A percentile compares a stretch with the other conserved stretches of the same genome.
These are phyloP conservation scores for Eucalyptus camaldulensis DNA, from an alignment of 345 rosid species.

Conservation along the genomic window DNA sequence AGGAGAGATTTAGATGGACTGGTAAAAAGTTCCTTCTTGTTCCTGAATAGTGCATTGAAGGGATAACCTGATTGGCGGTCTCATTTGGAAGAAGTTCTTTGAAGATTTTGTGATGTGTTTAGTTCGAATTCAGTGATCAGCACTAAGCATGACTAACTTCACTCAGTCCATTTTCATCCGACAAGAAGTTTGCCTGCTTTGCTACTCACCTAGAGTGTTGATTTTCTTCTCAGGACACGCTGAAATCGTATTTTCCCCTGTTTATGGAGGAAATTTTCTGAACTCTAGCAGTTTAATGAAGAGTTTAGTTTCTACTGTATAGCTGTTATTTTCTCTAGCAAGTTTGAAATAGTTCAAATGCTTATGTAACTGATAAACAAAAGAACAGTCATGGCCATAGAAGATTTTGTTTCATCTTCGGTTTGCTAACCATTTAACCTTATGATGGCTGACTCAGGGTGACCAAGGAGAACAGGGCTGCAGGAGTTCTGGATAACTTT, in stretches of 20 bases:
- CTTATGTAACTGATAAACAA: neutral
- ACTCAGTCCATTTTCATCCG: neutral
- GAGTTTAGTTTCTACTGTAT: neutral
- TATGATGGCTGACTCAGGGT: constrained; percentile 34
- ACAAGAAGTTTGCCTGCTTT: neutral
- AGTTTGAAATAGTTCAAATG: neutral
- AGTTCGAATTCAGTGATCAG: neutral
- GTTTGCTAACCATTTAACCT: neutral
- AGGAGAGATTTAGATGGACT: neutral
- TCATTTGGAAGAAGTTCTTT: neutral
- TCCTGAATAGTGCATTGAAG: neutral
- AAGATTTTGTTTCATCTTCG: neutral
- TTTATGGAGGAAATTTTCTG: neutral
- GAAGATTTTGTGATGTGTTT: neutral
- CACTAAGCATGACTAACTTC: neutral
- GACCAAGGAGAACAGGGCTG: constrained; percentile 74
- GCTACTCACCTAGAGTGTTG: neutral
- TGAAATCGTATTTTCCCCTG: neutral
- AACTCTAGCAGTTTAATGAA: neutral
- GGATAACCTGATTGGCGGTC: neutral
- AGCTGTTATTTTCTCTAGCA: neutral
- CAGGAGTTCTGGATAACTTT: constrained; percentile 83
- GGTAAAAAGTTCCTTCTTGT: neutral
- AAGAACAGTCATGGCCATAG: neutral
- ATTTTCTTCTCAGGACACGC: neutral